Evolutionary conservation across 495 filamentous ascomycete species (phyloP).

Genomic region (Astrocystis sublimbata): DNA sequence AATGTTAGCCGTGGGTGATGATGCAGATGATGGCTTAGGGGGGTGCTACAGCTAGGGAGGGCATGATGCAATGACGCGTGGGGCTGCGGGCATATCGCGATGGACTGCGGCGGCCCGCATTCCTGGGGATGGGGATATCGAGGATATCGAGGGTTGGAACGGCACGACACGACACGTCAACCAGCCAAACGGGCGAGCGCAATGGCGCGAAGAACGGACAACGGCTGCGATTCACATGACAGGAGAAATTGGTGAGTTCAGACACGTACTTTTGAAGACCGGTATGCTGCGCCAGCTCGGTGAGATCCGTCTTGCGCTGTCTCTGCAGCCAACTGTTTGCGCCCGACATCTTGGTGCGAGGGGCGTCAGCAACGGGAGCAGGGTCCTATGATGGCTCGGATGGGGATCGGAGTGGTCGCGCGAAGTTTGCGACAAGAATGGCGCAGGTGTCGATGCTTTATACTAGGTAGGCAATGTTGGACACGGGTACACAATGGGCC

Average conservation of each 20-base stretch:
- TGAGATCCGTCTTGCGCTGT: constrained; percentile 81
- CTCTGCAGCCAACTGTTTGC: constrained; percentile 71
- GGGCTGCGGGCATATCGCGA: constrained; percentile 2
- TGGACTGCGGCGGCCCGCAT: constrained; percentile 19
- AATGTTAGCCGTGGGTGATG: constrained; percentile 30
- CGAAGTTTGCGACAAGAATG: constrained; percentile 37
- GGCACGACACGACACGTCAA: constrained; percentile 11
- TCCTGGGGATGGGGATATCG: constrained; percentile 20
- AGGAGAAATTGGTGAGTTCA: constrained; percentile 14
- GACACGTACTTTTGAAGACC: constrained; percentile 69
- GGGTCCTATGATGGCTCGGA: neutral
- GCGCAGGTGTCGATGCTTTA: constrained; percentile 14
- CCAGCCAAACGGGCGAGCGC: neutral
- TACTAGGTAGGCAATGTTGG: constrained; percentile 20
- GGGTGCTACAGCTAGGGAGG: constrained; percentile 10
- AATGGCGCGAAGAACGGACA: neutral
- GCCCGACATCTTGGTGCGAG: constrained; percentile 40
- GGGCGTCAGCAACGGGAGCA: neutral
- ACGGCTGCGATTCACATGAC: constrained; percentile 3
- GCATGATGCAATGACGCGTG: constrained; percentile 23
- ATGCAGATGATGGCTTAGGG: constrained; percentile 1
- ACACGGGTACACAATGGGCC: neutral
- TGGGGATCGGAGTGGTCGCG: constrained; percentile 31
- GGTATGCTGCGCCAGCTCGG: constrained; percentile 70
- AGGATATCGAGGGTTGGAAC: too few relatives aligned